Percentiles rank a stretch among this genome's conserved stretches.
phyloP scores from a whole-genome alignment of 2,329 filamentous ascomycete genomes.

The Blastomyces parvus region DNA sequence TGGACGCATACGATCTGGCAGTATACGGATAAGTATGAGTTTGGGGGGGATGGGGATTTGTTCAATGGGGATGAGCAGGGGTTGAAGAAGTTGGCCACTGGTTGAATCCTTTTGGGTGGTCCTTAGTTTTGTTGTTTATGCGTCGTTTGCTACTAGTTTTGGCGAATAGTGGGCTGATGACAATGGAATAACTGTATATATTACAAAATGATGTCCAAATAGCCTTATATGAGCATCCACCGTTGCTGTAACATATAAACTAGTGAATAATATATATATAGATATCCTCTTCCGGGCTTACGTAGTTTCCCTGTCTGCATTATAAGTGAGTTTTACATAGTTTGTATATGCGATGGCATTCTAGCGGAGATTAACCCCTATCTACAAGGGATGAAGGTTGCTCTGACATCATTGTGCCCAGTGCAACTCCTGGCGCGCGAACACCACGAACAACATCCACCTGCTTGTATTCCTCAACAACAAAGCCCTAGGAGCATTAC shows the following conservation, averaged over 20 bases:
- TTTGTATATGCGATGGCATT: too few relatives aligned
- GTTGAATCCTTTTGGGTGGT: slow-evolving; percentile 9
- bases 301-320: background rate
- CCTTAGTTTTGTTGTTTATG: background rate
- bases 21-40: slow-evolving; percentile 40
- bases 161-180: background rate
- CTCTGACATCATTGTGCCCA: background rate
- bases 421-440: background rate
- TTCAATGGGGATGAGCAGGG: slow-evolving; percentile 40
- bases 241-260: background rate
- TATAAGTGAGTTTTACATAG: too few relatives aligned
- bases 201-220: background rate
- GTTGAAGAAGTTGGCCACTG: slow-evolving; percentile 29
- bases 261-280: background rate
- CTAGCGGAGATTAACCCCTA: too few relatives aligned
- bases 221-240: background rate
- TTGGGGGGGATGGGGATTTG: slow-evolving; percentile 45
- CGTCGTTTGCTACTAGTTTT: background rate
- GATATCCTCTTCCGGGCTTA: background rate
- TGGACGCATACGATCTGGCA: slow-evolving; percentile 52
- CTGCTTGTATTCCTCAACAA: background rate
- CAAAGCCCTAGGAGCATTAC: background rate
- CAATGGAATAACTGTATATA: background rate
- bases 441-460: background rate
- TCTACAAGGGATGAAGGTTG: background rate